Evolutionary conservation across 164 flowering plant genomes (phyloP).

Genomic region (Stephania yunnanensis): DNA sequence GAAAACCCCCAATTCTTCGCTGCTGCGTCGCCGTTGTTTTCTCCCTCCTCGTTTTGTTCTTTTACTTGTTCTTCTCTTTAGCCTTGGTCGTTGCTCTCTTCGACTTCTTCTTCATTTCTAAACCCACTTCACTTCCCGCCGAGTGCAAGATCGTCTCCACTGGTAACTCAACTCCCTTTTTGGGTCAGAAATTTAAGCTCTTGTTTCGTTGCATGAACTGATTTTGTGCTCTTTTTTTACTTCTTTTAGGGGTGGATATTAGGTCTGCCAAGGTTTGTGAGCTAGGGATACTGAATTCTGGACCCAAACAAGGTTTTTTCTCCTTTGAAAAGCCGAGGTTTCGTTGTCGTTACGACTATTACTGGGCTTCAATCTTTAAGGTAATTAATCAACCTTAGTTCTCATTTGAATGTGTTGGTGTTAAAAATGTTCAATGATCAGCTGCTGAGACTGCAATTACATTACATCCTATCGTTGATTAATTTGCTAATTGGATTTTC

Average conservation of each 20-base stretch:
- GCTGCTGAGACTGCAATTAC: too few relatives aligned
- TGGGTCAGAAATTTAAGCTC: not conserved
- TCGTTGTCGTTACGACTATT: constrained; percentile 85
- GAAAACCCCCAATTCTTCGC: not conserved
- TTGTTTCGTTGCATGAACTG: constrained; percentile 1
- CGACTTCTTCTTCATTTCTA: constrained; percentile 28
- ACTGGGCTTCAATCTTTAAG: constrained; percentile 91
- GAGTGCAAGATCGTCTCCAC: constrained; percentile 82
- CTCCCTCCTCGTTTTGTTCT: constrained; percentile 31
- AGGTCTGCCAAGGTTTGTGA: constrained; percentile 92
- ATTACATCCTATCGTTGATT: too few relatives aligned
- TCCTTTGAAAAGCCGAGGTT: constrained; percentile 53
- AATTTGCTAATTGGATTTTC: too few relatives aligned
- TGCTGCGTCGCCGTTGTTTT: constrained; percentile 27
- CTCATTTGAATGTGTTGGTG: not conserved
- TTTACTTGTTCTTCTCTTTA: constrained; percentile 20
- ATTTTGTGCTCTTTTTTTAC: constrained; percentile 3
- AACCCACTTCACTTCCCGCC: constrained; percentile 41
- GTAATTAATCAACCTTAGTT: constrained; percentile 23
- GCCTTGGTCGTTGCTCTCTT: constrained; percentile 30
- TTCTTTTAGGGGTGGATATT: constrained; percentile 72
- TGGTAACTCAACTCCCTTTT: constrained; percentile 33
- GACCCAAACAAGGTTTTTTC: constrained; percentile 62
- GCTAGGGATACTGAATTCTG: constrained; percentile 66
- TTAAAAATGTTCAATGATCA: too few relatives aligned